Conservation (phyloP, 371 early-diverging fungal genomes). For the Catenaria anguillulae region DNA sequence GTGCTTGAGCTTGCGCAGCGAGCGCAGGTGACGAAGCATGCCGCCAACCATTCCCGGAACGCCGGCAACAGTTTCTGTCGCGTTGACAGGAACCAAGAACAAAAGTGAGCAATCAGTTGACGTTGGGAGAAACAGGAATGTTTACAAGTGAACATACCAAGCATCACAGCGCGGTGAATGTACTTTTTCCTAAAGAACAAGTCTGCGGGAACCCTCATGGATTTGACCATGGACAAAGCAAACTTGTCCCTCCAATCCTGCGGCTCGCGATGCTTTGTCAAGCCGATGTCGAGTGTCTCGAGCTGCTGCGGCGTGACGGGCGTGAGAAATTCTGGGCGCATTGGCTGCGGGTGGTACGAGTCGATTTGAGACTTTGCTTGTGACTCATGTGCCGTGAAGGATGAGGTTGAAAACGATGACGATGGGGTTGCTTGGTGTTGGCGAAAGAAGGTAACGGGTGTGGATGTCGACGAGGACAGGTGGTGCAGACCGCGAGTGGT, state of each 20-base stretch:
- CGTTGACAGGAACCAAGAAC: too few species aligned
- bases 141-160: constrained; percentile 59
- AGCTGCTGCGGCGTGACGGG: constrained; percentile 38
- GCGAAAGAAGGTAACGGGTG: too few species aligned
- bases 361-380: too few species aligned
- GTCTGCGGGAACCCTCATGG: constrained; percentile 43
- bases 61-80: constrained; percentile 45
- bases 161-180: constrained; percentile 61
- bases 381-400: too few species aligned
- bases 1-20: constrained; percentile 60
- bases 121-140: too few species aligned
- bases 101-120: too few species aligned
- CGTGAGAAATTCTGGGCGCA: constrained; percentile 48
- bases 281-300: constrained; percentile 45
- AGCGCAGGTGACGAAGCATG: constrained; percentile 66
- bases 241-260: constrained; percentile 39
- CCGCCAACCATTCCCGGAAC: constrained; percentile 90
- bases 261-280: constrained; percentile 46
- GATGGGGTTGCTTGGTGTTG: too few species aligned
- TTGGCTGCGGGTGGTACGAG: constrained; percentile 41
- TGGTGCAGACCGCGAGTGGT: too few species aligned
- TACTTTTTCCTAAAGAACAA: constrained; percentile 11
- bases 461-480: too few species aligned
- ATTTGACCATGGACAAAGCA: constrained; percentile 50
- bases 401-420: too few species aligned